Evolutionary conservation across 345 rosid genomes (phyloP), one percentile per base, ranked within the genome.

Genomic region (Combretum micranthum): DNA sequence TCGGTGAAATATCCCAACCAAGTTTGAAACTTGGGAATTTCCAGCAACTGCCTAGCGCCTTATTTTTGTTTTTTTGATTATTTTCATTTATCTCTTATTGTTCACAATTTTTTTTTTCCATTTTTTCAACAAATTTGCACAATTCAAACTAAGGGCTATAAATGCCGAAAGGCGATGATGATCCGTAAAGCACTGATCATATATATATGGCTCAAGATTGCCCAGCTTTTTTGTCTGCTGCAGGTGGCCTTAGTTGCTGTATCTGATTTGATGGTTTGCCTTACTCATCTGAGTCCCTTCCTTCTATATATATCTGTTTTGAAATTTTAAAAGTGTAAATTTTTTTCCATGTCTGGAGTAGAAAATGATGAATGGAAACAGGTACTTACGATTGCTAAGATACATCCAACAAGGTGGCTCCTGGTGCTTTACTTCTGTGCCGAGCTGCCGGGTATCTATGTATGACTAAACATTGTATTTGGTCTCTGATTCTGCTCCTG

Each of bases 261-360:
- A 79, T 62, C 49, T 84, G 87, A 81, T 79, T 0, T 32, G 39
- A 32, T 32, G 39, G 74, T 56, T 49, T 64, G 82, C 83, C 90
- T 84, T 81, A 81, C 85, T 84, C 87, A 84, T 77, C 85, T 81
- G 90, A 81, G 72, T 71, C 74, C 59, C 64, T 65, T 57, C 62
- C 44, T 60, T n/a, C 47, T 47, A 2, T 42, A 17, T 14, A 17
- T 43, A 1, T 19, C 60, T 15, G 13, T 13, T 57, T 50, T 12
- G 7, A 15, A 32, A 18, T 45, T 47, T 59, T 15, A 46, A n/a
- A 47, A 37, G 23, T 18, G 25, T 26, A 43, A 18, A 20, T 32
- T 2, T 3, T 8, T 56, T 18, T 12, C 52, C 50, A 25, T 13
- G 15, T 26, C 59, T 56, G 57, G 70, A 66, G 63, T 56, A 22